Evolutionary conservation across 345 rosid genomes (phyloP), one percentile per base, ranked within the genome.

Genomic region (Citrus glauca): DNA sequence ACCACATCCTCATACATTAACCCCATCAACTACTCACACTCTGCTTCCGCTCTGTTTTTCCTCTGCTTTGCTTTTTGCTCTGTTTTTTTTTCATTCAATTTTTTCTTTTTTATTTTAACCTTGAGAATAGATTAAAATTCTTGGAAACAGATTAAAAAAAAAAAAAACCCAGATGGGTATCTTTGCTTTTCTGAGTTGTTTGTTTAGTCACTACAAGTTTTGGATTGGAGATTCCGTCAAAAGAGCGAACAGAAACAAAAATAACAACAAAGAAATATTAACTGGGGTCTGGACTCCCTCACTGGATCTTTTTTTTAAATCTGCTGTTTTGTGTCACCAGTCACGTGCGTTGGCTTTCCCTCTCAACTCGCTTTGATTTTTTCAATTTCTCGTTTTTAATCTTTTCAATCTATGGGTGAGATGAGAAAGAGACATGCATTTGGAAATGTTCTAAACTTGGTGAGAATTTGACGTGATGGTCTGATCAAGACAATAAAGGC

Each of bases 1-100:
- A 91, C 93, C 48, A 83, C 81, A 79, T 91, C 93, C 74, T 89
- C 90, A 45, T 82, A 32, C 83, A 86, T 64, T 28, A 89, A 77
- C 66, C 89, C 91, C 95, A 89, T 91, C 74, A 62, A 70, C 9
- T 32, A 37, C 5, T 60, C 16, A 8, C 55, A 61, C 79, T 28
- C 76, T 69, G 40, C 24, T 30, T 14, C 17, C 40, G 7, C 53
- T 48, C 40, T 37, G n/a, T 53, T 38, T 11, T 53, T 53, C 57
- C 57, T 53, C 57, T 53, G 57, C 2, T 50, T 42, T 42, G 50
- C 63, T 30, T 24, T 32, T 71, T 53, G 38, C 72, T 35, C 76
- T 64, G 66, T n/a, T 69, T 30, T n/a, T 69, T 30, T 14, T 22
- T 53, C 1, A 5, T 45, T 45, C 50, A 42, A 42, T 10, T 10